Evolutionary conservation across 2,329 filamentous ascomycete species (phyloP).

Genomic region (Microdochium trichocladiopsis): DNA sequence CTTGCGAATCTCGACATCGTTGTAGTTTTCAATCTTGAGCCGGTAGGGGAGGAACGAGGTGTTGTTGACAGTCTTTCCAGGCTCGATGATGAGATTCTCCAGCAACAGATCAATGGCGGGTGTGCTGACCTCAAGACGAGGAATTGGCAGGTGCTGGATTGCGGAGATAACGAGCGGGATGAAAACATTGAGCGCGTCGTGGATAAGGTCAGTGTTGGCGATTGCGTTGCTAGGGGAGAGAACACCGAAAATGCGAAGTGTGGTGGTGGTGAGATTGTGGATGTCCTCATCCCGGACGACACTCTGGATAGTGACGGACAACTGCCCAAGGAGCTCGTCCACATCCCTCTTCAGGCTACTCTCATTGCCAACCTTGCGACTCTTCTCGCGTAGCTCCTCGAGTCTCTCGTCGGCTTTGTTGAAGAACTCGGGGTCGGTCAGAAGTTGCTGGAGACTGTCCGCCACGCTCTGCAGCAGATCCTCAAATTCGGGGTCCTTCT

Average conservation of each 20-base stretch:
- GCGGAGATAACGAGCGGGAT: conserved; percentile 69
- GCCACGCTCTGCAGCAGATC: conserved; percentile 66
- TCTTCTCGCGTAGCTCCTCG: conserved; percentile 41
- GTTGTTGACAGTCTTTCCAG: conserved; percentile 74
- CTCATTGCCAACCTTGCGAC: conserved; percentile 58
- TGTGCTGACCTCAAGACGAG: conserved; percentile 78
- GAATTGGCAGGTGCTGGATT: conserved; percentile 84
- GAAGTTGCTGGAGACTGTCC: conserved; percentile 67
- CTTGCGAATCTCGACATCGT: conserved; percentile 80
- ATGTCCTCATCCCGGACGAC: conserved; percentile 68
- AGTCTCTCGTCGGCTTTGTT: conserved; percentile 59
- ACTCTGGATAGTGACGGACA: conserved; percentile 60
- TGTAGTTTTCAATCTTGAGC: conserved; percentile 74
- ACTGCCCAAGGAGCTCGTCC: conserved; percentile 62
- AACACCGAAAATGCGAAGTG: conserved; percentile 60
- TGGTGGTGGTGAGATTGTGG: conserved; percentile 59
- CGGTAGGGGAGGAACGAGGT: conserved; percentile 86
- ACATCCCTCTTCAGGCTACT: conserved; percentile 67
- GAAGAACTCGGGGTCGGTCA: conserved; percentile 83
- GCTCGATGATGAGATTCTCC: conserved; percentile 87
- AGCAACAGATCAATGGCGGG: conserved; percentile 79
- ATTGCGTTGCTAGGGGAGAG: conserved; percentile 59
- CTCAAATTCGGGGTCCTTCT: conserved; percentile 78
- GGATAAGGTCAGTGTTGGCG: conserved; percentile 63
- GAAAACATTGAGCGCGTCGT: conserved; percentile 74